Evolutionary conservation across 225 moss, liverwort and hornwort genomes (phyloP), one percentile per base, ranked within the genome.

Genomic region (Physcomitrium patens): DNA sequence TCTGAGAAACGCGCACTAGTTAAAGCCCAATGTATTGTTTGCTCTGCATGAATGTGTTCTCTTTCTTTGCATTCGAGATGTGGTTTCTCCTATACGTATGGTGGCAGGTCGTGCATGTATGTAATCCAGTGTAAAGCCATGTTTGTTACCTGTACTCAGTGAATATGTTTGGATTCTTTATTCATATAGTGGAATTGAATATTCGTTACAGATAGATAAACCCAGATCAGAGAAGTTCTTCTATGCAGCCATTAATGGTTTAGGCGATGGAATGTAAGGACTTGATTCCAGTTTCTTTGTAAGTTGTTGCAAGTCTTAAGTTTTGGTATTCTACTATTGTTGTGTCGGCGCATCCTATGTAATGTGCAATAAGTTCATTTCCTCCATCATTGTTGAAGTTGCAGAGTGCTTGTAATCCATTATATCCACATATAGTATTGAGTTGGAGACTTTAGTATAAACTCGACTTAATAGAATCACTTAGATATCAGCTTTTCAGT

Each of bases 211-310:
- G 94, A 91, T 95, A 72, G 85, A 86, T 58, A 88, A 82, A 74
- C 74, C 77, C 54, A 91, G 91, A 82, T 84, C 87, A 31, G 90
- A 95, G 73, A 92, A 89, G 77, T 92, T 95, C 77, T 91, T 95
- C 69, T 86, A 78, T 87, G 92, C 92, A 73, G 92, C 95, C 19
- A 85, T 95, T 47, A 74, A 76, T 72, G 92, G 95, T 55, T 86
- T 95, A 71, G 86, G 90, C 56, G 83, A 82, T 80, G 88, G 82
- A 53, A 77, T 89, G 94, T 94, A 82, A 94, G 92, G 80, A 64
- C 31, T 75, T 27, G 10, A 45, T 66, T 18, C 61, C 61, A 20
- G 46, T 46, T 74, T 63, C 56, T 58, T n/a, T 13, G n/a, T 27
- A 60, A 70, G 13, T 50, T 58, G 64, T 46, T 65, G 12, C n/a